Conservation (phyloP, 129 eudicot genomes). For the Flaveria robusta region DNA sequence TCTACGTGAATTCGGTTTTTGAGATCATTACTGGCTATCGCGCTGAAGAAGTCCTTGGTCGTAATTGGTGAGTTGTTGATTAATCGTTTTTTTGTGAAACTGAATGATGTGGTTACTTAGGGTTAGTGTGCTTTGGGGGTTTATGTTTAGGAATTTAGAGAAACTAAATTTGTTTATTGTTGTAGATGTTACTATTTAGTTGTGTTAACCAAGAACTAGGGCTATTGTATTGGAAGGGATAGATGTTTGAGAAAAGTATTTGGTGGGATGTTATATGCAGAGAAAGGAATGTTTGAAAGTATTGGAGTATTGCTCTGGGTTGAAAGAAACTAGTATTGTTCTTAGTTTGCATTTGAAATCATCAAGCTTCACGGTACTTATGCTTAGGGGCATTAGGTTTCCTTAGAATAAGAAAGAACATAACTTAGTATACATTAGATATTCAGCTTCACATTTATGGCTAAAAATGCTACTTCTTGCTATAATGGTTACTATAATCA, state of each 20-base stretch:
- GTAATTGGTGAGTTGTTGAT: conserved; percentile 50
- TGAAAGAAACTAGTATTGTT: conserved; percentile 6
- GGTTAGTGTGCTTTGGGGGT: conserved; percentile 15
- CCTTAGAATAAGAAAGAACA: conserved; percentile 4
- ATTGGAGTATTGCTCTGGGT: background rate
- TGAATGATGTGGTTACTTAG: background rate
- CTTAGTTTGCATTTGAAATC: conserved; percentile 18
- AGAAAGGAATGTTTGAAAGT: background rate
- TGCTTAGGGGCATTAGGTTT: background rate
- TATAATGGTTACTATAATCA: background rate
- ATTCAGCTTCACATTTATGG: background rate
- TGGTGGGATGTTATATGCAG: background rate
- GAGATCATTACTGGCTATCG: conserved; percentile 82
- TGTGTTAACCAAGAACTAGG: background rate
- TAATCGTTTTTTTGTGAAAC: background rate
- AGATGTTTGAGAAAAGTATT: background rate
- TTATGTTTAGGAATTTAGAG: conserved; percentile 1
- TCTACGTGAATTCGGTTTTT: conserved; percentile 83
- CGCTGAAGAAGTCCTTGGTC: conserved; percentile 83
- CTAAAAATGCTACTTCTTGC: conserved; percentile 19
- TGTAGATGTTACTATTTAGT: background rate
- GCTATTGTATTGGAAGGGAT: background rate
- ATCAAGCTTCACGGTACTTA: background rate
- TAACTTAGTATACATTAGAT: background rate
- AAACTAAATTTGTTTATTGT: conserved; percentile 11